phyloP scores from a whole-genome alignment of 139 green algal species.

The Trebouxia sp. region DNA sequence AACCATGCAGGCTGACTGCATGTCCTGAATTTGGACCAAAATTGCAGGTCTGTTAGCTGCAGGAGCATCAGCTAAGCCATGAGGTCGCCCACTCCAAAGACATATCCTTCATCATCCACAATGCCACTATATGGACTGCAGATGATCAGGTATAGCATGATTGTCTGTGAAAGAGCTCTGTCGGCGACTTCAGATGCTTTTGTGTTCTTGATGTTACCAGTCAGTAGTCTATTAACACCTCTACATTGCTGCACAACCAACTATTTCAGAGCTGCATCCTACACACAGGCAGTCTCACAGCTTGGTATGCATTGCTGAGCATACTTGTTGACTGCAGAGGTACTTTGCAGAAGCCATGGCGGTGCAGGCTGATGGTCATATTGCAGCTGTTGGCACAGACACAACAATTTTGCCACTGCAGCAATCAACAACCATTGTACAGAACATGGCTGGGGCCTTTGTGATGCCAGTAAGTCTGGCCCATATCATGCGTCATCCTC shows the following conservation, averaged over 20 bases:
- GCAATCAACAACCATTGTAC: background rate
- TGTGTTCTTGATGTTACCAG: no score
- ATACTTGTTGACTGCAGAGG: background rate
- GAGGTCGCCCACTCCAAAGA: background rate
- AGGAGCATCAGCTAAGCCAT: background rate
- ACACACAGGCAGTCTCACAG: background rate
- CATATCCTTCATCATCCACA: slow-evolving; percentile 8
- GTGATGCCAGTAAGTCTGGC: background rate
- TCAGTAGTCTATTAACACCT: no score
- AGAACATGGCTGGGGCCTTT: background rate
- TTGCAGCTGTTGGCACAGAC: background rate
- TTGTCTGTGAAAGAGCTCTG: no score
- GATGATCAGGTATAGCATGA: background rate
- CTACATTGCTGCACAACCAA: no score
- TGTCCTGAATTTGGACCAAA: no score
- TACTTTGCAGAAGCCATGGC: background rate
- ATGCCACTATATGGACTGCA: slow-evolving; percentile 7
- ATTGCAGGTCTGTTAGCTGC: no score
- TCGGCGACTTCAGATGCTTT: no score
- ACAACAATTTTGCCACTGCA: background rate
- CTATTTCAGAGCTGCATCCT: background rate
- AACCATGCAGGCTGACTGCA: no score
- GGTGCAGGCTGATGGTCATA: background rate
- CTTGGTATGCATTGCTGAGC: no score
- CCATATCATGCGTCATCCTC: no score